phyloP scores from a whole-genome alignment of 2,329 filamentous ascomycete genomes.

The Neofusicoccum sp. region DNA sequence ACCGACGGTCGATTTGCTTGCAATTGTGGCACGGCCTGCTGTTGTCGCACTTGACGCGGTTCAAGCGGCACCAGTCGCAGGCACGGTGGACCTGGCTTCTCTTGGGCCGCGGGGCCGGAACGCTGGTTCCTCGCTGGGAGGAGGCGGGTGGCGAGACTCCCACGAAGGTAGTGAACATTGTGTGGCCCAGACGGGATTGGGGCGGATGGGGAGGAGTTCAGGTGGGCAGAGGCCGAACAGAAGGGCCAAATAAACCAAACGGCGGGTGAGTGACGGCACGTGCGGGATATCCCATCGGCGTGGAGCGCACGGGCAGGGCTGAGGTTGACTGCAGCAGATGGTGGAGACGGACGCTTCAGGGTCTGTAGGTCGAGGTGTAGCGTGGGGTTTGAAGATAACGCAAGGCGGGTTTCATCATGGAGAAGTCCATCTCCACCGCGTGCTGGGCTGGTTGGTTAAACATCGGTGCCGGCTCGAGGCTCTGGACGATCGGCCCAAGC shows the following conservation, averaged over 20 bases:
- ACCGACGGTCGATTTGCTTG: slow-evolving; percentile 34
- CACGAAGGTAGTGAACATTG: slow-evolving; percentile 22
- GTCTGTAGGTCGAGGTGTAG: not conserved
- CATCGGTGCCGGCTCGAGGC: not conserved
- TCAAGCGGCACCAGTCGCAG: slow-evolving; percentile 43
- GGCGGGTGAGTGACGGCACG: slow-evolving; percentile 4
- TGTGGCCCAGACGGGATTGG: not conserved
- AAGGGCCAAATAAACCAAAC: not conserved
- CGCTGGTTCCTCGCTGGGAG: not conserved
- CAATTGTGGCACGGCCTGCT: slow-evolving; percentile 43
- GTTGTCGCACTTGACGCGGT: slow-evolving; percentile 45
- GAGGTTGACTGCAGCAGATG: not conserved
- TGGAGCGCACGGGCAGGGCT: not conserved
- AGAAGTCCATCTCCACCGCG: not conserved
- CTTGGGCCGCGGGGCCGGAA: slow-evolving; percentile 20
- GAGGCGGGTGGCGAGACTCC: not conserved
- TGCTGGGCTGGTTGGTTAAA: not conserved
- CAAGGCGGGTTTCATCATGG: not conserved
- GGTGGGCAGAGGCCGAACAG: not conserved
- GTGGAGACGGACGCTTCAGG: not conserved
- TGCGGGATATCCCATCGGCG: not conserved
- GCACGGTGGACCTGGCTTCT: slow-evolving; percentile 35
- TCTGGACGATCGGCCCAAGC: not conserved
- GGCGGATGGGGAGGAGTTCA: not conserved
- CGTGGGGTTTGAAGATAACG: not conserved